A percentile compares a stretch with the other conserved stretches of the same genome.
These are phyloP conservation scores for Furcasterigmium sp. DNA, from an alignment of 2,329 filamentous ascomycete genomes.

Conservation along the genomic window DNA sequence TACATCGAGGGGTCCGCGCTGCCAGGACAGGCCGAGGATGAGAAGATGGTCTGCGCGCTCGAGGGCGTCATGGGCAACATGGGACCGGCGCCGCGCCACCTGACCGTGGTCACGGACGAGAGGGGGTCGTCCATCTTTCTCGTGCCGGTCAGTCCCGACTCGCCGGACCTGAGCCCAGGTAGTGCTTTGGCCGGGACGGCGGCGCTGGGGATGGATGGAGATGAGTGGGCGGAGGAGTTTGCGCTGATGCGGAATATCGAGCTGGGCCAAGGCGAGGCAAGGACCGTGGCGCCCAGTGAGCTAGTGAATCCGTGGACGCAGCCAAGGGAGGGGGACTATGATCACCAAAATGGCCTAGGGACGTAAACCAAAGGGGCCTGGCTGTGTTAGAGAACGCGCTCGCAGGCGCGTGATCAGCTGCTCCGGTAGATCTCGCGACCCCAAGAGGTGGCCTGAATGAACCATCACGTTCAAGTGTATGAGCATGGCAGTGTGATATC, in stretches of 20 bases:
- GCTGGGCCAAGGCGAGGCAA: neutral
- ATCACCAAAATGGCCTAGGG: no score
- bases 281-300: neutral
- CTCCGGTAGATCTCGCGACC: no score
- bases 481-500: conserved; percentile 1
- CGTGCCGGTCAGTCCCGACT: neutral
- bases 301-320: no score
- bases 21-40: neutral
- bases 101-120: no score
- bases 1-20: neutral
- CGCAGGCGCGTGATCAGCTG: no score
- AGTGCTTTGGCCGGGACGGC: neutral
- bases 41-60: neutral
- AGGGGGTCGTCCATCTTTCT: neutral
- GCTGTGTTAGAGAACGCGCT: no score
- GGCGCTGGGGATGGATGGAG: neutral
- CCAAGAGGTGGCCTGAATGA: no score
- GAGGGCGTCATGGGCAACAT: neutral
- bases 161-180: neutral
- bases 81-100: neutral
- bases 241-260: neutral
- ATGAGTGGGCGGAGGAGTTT: neutral
- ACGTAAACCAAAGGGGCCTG: no score
- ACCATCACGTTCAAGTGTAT: no score
- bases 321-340: no score